These are phyloP conservation scores for Mytilinidion resinicola DNA, from an alignment of 495 filamentous ascomycete species.

Conservation along the genomic window DNA sequence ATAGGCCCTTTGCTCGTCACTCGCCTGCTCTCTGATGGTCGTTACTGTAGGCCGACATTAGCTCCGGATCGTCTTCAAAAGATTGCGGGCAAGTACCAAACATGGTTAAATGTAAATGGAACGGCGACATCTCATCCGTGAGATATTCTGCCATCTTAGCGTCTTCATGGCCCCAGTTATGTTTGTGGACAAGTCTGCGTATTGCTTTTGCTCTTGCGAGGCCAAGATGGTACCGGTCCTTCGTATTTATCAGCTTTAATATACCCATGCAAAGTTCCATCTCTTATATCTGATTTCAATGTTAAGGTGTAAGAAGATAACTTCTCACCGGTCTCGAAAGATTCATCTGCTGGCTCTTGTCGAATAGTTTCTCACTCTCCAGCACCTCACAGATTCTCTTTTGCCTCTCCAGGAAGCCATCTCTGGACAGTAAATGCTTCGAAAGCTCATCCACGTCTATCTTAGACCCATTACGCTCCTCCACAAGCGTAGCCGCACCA, in stretches of 20 bases:
- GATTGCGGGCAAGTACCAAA: slow-evolving; percentile 20
- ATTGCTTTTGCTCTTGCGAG: slow-evolving; percentile 45
- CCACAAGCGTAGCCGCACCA: slow-evolving; percentile 37
- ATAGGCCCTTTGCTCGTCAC: slow-evolving; percentile 39
- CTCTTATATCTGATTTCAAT: too few relatives aligned
- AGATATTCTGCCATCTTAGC: slow-evolving; percentile 44
- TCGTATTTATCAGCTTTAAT: background rate
- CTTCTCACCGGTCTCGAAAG: slow-evolving; percentile 36
- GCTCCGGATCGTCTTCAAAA: background rate
- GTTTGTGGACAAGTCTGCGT: slow-evolving; percentile 36
- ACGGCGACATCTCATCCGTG: slow-evolving; percentile 44
- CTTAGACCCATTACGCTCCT: slow-evolving; percentile 38
- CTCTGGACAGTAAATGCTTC: slow-evolving; percentile 37
- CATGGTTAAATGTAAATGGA: slow-evolving; percentile 37
- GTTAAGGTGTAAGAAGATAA: background rate
- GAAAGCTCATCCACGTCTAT: slow-evolving; percentile 38
- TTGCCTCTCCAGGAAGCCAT: slow-evolving; percentile 43
- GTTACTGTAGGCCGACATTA: slow-evolving; percentile 21
- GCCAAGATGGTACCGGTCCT: slow-evolving; percentile 42
- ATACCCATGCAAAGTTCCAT: background rate
- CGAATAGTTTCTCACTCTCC: slow-evolving; percentile 38
- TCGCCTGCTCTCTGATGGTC: slow-evolving; percentile 41
- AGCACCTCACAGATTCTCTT: slow-evolving; percentile 37
- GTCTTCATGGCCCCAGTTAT: slow-evolving; percentile 41
- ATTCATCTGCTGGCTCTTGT: slow-evolving; percentile 42